Conservation (phyloP, 2,329 filamentous ascomycete genomes). For the Aaosphaeria pasadenensis region DNA sequence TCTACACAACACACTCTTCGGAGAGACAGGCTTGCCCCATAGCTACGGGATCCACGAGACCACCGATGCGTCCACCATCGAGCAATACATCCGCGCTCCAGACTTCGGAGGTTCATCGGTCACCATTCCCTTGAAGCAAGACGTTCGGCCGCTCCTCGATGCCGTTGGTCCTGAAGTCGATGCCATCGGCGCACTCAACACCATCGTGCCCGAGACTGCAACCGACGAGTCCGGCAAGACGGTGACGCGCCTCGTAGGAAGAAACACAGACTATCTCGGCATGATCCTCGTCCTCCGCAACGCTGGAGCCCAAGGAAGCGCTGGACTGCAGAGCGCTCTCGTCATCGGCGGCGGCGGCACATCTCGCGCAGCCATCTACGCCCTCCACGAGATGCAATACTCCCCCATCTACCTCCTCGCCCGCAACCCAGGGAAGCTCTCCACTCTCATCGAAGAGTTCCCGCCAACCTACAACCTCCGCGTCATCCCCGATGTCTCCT, state of each 20-base stretch:
- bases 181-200: constrained; percentile 91
- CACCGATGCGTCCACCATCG: constrained; percentile 56
- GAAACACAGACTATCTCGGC: constrained; percentile 95
- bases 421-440: constrained; percentile 67
- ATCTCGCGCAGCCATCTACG: constrained; percentile 85
- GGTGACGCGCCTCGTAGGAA: constrained; percentile 63
- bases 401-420: constrained; percentile 84
- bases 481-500: constrained; percentile 48
- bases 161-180: constrained; percentile 74
- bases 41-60: constrained; percentile 77
- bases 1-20: constrained; percentile 85
- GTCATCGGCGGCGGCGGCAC: constrained; percentile 92
- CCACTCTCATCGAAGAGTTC: constrained; percentile 68
- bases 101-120: constrained; percentile 92
- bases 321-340: constrained; percentile 58
- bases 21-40: constrained; percentile 75
- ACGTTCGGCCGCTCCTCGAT: constrained; percentile 79
- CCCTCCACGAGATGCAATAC: constrained; percentile 79
- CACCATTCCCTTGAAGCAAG: constrained; percentile 91
- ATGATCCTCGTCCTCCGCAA: constrained; percentile 78
- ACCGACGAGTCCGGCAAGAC: constrained; percentile 41
- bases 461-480: constrained; percentile 68
- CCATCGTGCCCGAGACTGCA: constrained; percentile 64
- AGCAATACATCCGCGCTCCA: constrained; percentile 62
- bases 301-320: constrained; percentile 50